Evolutionary conservation across 441 rosid genomes (phyloP), one percentile per base, ranked within the genome.

Genomic region (Croton laevigatus): DNA sequence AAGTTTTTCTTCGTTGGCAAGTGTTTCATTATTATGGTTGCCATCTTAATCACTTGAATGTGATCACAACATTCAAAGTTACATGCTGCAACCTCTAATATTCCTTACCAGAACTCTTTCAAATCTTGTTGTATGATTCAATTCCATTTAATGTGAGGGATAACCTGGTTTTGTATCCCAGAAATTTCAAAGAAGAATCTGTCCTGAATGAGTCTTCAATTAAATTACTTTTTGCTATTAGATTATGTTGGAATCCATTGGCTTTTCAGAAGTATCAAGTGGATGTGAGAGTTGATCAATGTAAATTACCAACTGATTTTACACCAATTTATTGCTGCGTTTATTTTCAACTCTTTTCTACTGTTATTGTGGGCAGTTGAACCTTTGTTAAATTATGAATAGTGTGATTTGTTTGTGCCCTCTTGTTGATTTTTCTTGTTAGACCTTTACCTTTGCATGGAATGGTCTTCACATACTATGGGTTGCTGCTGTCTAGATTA

Each of bases 351-450:
- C 46, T 59, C 7, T 8, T 27, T 5, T 23, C 17, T 8, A 17
- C 64, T 62, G 65, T 62, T 62, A 40, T 62, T 19, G 9, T 3
- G n/a, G 65, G 65, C 42, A 19, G 65, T 44, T 19, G 13, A 17
- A 4, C 14, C n/a, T 19, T 38, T 23, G 11, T 62, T 60, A 13
- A 14, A 40, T 38, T 62, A 40, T 37, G 49, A 19, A 27, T 5
- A 23, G 37, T 27, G 37, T 27, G 17, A 12, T 57, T 3, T 27
- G 38, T 16, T 55, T 2, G 5, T 9, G 5, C 16, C 5, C 36
- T 10, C 4, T 7, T 55, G 59, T 55, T 40, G 36, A 55, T 4
- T 11, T 0, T 55, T 22, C 23, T 22, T 53, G 3, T 53, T 19
- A 53, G 3, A 0, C 11, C n/a, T 46, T 46, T 17, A 0, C 11